Evolutionary conservation across 495 filamentous ascomycete species (phyloP).

Genomic region (Penicillium lagena): DNA sequence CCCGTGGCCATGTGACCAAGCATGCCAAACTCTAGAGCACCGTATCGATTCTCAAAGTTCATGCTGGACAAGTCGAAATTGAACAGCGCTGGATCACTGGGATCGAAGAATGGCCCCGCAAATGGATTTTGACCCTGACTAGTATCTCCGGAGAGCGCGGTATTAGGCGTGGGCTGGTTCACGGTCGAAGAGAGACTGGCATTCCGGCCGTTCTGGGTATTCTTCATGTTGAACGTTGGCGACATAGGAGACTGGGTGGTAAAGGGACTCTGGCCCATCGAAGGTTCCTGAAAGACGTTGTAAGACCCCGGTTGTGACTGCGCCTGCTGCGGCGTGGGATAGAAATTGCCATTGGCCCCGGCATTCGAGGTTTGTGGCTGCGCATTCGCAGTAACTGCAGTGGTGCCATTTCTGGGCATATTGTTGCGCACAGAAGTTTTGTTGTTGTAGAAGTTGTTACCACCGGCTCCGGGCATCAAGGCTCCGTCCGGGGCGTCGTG

Average conservation of each 20-base stretch:
- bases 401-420: conserved; percentile 26
- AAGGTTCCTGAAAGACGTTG: conserved; percentile 33
- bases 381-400: conserved; percentile 13
- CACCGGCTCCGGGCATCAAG: conserved; percentile 52
- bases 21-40: conserved; percentile 88
- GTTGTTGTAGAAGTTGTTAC: conserved; percentile 33
- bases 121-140: conserved; percentile 42
- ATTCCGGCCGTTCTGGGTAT: conserved; percentile 30
- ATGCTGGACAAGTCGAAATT: conserved; percentile 90
- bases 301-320: conserved; percentile 25
- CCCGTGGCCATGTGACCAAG: conserved; percentile 89
- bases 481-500: conserved; percentile 87
- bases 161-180: conserved; percentile 24
- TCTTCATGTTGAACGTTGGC: conserved; percentile 53
- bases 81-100: conserved; percentile 82
- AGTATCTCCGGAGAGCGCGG: conserved; percentile 26
- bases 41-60: conserved; percentile 94
- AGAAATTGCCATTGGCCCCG: conserved; percentile 16
- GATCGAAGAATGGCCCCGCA: conserved; percentile 66
- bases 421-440: conserved; percentile 20
- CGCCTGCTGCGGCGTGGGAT: conserved; percentile 26
- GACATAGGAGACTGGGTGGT: conserved; percentile 65
- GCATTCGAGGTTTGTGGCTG: conserved; percentile 18
- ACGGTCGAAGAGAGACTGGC: conserved; percentile 30
- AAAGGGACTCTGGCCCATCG: conserved; percentile 45